phyloP scores from a whole-genome alignment of 2,329 filamentous ascomycete species.

The Colletotrichum tamarilloi region DNA sequence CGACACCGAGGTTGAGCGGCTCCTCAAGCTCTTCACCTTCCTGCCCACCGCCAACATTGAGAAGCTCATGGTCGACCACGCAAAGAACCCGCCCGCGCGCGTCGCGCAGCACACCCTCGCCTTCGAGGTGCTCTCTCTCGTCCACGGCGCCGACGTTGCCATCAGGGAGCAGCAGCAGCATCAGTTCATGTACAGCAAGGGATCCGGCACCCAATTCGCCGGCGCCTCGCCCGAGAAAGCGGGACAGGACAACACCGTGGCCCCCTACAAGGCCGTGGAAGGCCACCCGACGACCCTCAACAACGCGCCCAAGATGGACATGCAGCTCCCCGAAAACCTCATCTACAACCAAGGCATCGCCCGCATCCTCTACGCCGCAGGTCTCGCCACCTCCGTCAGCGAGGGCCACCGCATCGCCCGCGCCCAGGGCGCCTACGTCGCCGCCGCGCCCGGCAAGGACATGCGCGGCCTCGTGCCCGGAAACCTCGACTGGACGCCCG shows the following conservation, averaged over 20 bases:
- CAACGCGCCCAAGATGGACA: constrained; percentile 63
- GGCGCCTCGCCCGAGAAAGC: constrained; percentile 21
- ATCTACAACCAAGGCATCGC: constrained; percentile 66
- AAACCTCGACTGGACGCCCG: constrained; percentile 69
- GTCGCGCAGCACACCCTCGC: constrained; percentile 87
- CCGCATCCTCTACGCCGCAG: constrained; percentile 68
- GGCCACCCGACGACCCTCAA: constrained; percentile 46
- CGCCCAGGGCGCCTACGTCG: constrained; percentile 70
- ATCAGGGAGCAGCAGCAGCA: constrained; percentile 69
- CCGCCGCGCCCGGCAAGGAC: constrained; percentile 57
- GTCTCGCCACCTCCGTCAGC: constrained; percentile 65
- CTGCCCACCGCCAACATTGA: constrained; percentile 77
- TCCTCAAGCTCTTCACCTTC: constrained; percentile 93
- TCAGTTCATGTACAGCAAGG: constrained; percentile 57
- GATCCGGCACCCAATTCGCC: background rate
- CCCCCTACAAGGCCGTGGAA: constrained; percentile 35
- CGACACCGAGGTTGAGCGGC: constrained; percentile 82
- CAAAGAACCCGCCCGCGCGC: constrained; percentile 74
- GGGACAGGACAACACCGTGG: constrained; percentile 22
- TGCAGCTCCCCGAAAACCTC: constrained; percentile 69
- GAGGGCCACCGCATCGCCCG: constrained; percentile 70
- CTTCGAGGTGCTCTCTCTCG: constrained; percentile 81
- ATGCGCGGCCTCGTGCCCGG: constrained; percentile 57
- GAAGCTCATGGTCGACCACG: constrained; percentile 75
- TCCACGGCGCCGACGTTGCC: constrained; percentile 78